Conservation (phyloP, 1,284 basidiomycete species). For the Porogramme epimiltina region DNA sequence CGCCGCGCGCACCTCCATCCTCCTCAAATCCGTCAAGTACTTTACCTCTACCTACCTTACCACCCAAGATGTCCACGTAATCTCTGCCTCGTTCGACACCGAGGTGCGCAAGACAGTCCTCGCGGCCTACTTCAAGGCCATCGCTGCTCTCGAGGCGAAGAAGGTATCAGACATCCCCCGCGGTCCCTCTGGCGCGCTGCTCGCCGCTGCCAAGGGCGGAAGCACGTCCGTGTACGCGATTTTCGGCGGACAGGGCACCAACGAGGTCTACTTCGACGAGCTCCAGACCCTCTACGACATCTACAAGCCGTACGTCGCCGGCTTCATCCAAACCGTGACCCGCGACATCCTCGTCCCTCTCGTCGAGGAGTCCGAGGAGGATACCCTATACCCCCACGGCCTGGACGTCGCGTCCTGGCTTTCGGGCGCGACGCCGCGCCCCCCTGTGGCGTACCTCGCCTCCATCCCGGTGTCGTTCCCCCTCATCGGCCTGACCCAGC, state of each 20-base stretch:
- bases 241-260: slow-evolving; percentile 98
- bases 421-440: slow-evolving; percentile 66
- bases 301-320: slow-evolving; percentile 84
- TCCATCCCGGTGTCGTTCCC: slow-evolving; percentile 96
- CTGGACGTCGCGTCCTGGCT: slow-evolving; percentile 89
- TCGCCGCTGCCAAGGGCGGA: slow-evolving; percentile 69
- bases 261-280: slow-evolving; percentile 98
- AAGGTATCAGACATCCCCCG: slow-evolving; percentile 62
- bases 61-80: slow-evolving; percentile 78
- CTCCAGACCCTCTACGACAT: slow-evolving; percentile 90
- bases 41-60: slow-evolving; percentile 82
- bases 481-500: slow-evolving; percentile 94
- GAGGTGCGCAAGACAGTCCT: slow-evolving; percentile 81
- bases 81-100: slow-evolving; percentile 75
- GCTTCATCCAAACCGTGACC: slow-evolving; percentile 70
- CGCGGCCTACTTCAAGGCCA: slow-evolving; percentile 79
- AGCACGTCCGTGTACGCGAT: slow-evolving; percentile 88
- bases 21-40: slow-evolving; percentile 72
- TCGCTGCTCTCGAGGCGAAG: slow-evolving; percentile 70
- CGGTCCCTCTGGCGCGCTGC: slow-evolving; percentile 72
- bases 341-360: slow-evolving; percentile 74
- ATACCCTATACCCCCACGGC: slow-evolving; percentile 79
- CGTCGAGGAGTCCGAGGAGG: slow-evolving; percentile 61
- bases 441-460: slow-evolving; percentile 86
- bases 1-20: slow-evolving; percentile 65